Percentiles rank a stretch among this genome's conserved stretches.
Conservation (phyloP, 2,329 filamentous ascomycete genomes). For the Biscogniauxia sp. region DNA sequence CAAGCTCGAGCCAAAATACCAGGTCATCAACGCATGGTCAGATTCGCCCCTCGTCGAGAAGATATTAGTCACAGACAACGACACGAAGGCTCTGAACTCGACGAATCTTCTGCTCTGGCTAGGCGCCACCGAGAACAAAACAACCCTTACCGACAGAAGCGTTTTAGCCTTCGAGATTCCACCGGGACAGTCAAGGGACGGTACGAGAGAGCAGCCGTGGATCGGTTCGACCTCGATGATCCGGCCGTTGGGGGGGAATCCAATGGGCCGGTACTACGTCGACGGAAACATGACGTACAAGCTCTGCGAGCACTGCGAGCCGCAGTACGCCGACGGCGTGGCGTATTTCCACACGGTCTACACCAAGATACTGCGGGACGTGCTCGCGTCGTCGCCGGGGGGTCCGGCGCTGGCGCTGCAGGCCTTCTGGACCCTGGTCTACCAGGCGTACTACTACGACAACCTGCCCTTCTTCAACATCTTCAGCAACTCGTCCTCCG, state of each 20-base stretch:
- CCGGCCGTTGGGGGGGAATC: slow-evolving; percentile 2
- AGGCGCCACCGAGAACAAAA: background rate
- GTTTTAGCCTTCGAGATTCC: background rate
- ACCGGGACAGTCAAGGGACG: background rate
- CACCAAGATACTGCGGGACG: background rate
- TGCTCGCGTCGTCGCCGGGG: background rate
- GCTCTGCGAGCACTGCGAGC: background rate
- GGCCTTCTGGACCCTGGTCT: slow-evolving; percentile 8
- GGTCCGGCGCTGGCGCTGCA: slow-evolving; percentile 2
- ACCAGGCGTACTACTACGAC: slow-evolving; percentile 9
- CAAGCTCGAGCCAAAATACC: slow-evolving; percentile 2
- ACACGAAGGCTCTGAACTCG: background rate
- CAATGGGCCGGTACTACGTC: slow-evolving; percentile 1
- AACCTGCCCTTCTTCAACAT: slow-evolving; percentile 8
- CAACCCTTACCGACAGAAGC: background rate
- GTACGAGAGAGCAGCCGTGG: background rate
- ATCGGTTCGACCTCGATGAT: background rate
- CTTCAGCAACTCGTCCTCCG: slow-evolving; percentile 3
- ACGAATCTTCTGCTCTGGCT: slow-evolving; percentile 4
- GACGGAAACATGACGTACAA: slow-evolving; percentile 5
- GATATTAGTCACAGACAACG: background rate
- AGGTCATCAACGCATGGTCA: background rate
- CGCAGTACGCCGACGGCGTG: background rate
- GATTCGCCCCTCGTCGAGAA: slow-evolving; percentile 2
- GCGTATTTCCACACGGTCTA: slow-evolving; percentile 7